These are phyloP conservation scores for Coffea eugenioides DNA, from an alignment of 257 asterid species.

Conservation along the genomic window DNA sequence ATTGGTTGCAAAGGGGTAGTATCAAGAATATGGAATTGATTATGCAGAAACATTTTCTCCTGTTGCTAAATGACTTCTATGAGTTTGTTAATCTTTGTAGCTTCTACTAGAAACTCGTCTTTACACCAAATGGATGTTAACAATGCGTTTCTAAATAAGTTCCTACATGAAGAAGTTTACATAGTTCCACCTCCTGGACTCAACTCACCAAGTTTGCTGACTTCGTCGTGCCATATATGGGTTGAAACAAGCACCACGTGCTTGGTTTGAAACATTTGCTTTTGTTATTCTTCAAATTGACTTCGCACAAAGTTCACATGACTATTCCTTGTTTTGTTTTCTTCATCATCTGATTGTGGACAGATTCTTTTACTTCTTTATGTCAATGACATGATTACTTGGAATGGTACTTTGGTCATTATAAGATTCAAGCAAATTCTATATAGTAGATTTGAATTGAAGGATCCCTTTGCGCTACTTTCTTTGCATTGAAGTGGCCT, in stretches of 20 bases:
- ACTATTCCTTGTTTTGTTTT: background rate
- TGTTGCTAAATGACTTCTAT: background rate
- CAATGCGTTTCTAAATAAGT: background rate
- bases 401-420: background rate
- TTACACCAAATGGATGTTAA: no score
- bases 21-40: background rate
- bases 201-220: no score
- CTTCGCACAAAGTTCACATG: background rate
- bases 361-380: no score
- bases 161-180: background rate
- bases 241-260: background rate
- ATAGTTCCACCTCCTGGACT: background rate
- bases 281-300: background rate
- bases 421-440: no score
- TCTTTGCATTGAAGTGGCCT: no score
- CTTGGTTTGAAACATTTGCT: background rate
- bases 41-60: background rate
- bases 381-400: background rate
- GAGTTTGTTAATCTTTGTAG: background rate
- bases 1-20: background rate
- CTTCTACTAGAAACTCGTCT: background rate
- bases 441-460: no score
- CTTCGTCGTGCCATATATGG: no score
- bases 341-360: background rate
- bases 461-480: background rate